These are phyloP conservation scores for Suillus brevipes DNA, from an alignment of 768 basidiomycete species.

Conservation along the genomic window DNA sequence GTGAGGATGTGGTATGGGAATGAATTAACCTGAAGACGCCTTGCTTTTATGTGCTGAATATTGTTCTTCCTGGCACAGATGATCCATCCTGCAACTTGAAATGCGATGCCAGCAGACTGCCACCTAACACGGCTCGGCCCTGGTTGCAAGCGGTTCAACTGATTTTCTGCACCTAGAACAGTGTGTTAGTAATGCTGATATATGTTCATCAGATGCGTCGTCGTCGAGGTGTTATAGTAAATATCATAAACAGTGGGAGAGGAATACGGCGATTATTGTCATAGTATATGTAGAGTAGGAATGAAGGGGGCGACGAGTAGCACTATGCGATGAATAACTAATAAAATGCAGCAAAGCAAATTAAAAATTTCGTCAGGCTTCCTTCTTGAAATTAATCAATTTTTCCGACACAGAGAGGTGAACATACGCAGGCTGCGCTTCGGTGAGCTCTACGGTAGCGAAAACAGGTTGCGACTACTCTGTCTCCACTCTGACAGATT, in stretches of 20 bases:
- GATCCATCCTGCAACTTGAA: too few species aligned
- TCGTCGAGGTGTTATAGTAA: constrained; percentile 9
- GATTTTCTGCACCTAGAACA: too few species aligned
- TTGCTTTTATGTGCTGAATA: too few species aligned
- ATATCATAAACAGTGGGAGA: too few species aligned
- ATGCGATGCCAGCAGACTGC: too few species aligned
- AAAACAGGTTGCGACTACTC: constrained; percentile 40
- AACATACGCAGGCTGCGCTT: constrained; percentile 33
- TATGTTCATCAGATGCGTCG: constrained; percentile 15
- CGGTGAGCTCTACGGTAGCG: constrained; percentile 17
- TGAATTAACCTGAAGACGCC: too few species aligned
- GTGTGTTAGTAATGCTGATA: constrained; percentile 22
- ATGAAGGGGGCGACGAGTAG: constrained; percentile 3
- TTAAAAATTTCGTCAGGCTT: constrained; percentile 15
- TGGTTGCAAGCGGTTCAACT: too few species aligned
- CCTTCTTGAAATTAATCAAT: constrained; percentile 30
- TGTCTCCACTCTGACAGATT: constrained; percentile 64
- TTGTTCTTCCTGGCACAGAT: too few species aligned
- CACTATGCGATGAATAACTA: constrained; percentile 16
- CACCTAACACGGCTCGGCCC: too few species aligned
- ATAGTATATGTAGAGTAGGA: constrained; percentile 17
- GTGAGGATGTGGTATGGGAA: too few species aligned
- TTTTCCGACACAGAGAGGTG: constrained; percentile 35
- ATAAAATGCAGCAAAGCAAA: constrained; percentile 19
- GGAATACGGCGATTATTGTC: constrained; percentile 18